Evolutionary conservation across 495 filamentous ascomycete species (phyloP).

Genomic region (Podospora tetraspora): DNA sequence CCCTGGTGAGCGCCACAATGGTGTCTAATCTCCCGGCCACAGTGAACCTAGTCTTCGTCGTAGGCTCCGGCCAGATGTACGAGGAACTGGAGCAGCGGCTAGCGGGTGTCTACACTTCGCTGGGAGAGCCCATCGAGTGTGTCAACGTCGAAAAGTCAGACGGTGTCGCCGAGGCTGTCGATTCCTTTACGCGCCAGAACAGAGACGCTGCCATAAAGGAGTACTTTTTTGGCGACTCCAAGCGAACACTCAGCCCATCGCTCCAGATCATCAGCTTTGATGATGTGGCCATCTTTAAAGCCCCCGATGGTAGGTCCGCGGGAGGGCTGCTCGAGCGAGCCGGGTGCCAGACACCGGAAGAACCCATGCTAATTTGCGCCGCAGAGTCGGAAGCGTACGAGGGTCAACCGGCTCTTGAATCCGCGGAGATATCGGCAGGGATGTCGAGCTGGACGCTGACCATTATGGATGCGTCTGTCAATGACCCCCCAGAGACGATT

Average conservation of each 20-base stretch:
- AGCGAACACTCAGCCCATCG: slow-evolving; percentile 74
- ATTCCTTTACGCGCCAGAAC: slow-evolving; percentile 62
- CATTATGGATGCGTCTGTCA: slow-evolving; percentile 64
- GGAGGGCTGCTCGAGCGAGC: background rate
- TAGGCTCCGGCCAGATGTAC: slow-evolving; percentile 79
- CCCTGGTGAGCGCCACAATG: background rate
- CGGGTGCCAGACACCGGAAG: background rate
- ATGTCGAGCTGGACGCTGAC: slow-evolving; percentile 71
- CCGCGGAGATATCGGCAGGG: slow-evolving; percentile 50
- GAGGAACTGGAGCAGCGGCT: slow-evolving; percentile 73
- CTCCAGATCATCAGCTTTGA: slow-evolving; percentile 73
- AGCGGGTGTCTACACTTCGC: slow-evolving; percentile 54
- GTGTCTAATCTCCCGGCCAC: background rate
- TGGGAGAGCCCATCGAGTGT: slow-evolving; percentile 61
- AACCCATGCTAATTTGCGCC: slow-evolving; percentile 27
- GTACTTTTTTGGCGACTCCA: slow-evolving; percentile 87
- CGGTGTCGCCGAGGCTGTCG: slow-evolving; percentile 78
- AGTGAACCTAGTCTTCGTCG: slow-evolving; percentile 74
- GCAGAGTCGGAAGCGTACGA: slow-evolving; percentile 27
- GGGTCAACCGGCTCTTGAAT: slow-evolving; percentile 49
- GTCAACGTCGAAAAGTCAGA: slow-evolving; percentile 81
- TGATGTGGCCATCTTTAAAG: slow-evolving; percentile 58
- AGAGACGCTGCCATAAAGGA: slow-evolving; percentile 72
- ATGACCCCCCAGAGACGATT: slow-evolving; percentile 63
- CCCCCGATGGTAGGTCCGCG: slow-evolving; percentile 23